These are phyloP conservation scores for Pelargonium cotyledonis DNA, from an alignment of 441 rosid species.

Conservation along the genomic window DNA sequence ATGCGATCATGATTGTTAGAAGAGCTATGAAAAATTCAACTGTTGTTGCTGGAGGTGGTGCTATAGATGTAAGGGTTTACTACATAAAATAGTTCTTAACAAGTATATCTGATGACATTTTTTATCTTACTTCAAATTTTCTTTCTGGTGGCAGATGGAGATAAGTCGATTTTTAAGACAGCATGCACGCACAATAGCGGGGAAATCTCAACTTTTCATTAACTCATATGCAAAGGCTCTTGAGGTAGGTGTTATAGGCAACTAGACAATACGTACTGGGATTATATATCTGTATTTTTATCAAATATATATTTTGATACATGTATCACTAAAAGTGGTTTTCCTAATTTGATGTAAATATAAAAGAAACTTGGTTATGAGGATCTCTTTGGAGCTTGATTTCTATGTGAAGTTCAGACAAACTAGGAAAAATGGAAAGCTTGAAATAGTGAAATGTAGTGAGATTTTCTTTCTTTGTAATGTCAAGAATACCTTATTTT, in stretches of 20 bases:
- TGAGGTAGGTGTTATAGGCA: slow-evolving; percentile 49
- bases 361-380: too few species aligned
- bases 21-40: slow-evolving; percentile 96
- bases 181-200: slow-evolving; percentile 91
- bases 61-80: slow-evolving; percentile 74
- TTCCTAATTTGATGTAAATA: too few species aligned
- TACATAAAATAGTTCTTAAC: background rate
- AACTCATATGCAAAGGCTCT: slow-evolving; percentile 97
- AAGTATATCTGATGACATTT: background rate
- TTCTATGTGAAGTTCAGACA: background rate
- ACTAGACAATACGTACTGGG: too few species aligned
- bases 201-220: slow-evolving; percentile 91
- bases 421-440: too few species aligned
- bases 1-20: slow-evolving; percentile 99
- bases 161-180: slow-evolving; percentile 82
- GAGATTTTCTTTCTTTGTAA: too few species aligned
- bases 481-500: too few species aligned
- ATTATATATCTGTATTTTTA: too few species aligned
- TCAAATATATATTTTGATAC: too few species aligned
- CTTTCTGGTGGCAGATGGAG: slow-evolving; percentile 66
- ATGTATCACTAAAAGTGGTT: too few species aligned
- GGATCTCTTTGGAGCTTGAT: too few species aligned
- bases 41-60: slow-evolving; percentile 99
- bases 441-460: too few species aligned
- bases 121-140: slow-evolving; percentile 13